Evolutionary conservation across 2,329 filamentous ascomycete genomes (phyloP).

Genomic region (Ophiostoma piceae): DNA sequence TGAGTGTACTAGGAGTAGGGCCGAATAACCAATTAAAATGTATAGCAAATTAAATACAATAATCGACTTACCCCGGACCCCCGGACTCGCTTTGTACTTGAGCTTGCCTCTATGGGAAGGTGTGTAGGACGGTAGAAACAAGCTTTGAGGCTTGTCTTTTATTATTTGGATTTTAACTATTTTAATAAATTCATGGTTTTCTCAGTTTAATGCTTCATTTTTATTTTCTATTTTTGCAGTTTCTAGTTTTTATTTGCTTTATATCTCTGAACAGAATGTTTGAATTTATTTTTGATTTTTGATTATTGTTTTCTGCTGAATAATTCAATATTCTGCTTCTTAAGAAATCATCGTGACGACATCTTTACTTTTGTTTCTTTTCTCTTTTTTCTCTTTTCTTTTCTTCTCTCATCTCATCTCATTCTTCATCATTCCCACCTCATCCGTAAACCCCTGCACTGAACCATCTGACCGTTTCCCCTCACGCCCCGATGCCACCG

Average conservation of each 20-base stretch:
- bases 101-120: neutral
- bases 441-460: neutral
- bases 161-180: neutral
- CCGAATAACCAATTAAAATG: neutral
- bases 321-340: neutral
- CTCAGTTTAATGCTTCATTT: too few relatives aligned
- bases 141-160: neutral
- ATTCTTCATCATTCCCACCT: neutral
- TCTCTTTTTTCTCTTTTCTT: neutral
- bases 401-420: neutral
- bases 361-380: neutral
- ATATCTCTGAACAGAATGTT: too few relatives aligned
- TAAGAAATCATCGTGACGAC: neutral
- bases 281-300: neutral
- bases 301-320: too few relatives aligned
- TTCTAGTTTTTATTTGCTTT: neutral
- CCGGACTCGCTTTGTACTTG: too few relatives aligned
- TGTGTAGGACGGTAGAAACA: neutral
- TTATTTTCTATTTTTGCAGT: too few relatives aligned
- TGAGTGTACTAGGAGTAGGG: neutral
- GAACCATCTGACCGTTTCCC: neutral
- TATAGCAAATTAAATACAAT: neutral
- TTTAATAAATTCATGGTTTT: too few relatives aligned
- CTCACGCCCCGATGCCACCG: neutral
- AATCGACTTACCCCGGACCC: conserved; percentile 10